Evolutionary conservation across 2,329 filamentous ascomycete genomes (phyloP), one percentile per base, ranked within the genome.

Genomic region (Lecanicillium sp.): DNA sequence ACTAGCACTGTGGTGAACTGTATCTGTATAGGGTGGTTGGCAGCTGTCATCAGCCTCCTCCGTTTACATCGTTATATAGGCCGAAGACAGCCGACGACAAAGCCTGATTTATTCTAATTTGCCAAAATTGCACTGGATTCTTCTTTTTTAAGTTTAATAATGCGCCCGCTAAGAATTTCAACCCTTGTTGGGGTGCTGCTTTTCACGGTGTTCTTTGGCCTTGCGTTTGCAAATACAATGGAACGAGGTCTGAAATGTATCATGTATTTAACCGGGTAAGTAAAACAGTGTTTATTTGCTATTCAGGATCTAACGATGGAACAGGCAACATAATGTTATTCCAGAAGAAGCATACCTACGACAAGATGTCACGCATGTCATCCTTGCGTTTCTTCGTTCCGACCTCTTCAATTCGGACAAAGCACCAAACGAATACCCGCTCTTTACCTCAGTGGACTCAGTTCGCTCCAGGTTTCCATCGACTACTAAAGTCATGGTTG

Each of bases 401-500:
- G 59, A 63, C 9, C 45, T 57, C 14, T 78, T 80, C 59, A 75
- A 75, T 43, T 52, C 59, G 4, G 59, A 58, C 2, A 32, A 57
- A 9, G 43, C 51, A 0, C 56, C 59, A 1, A 45, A 53, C 4
- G 40, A 51, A 4, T 77, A 70, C 59, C 67, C 71, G 1, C 55
- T 80, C 5, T 79, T 78, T 48, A 72, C 67, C 4, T 65, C 64
- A 2, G 63, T 80, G 3, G 50, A 55, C 3, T 53, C 64, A 11
- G 63, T 70, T 12, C 71, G 76, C 4, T 42, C 51, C 14, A 59
- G 65, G 38, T 77, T 80, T 43, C 57, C 58, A 6, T 43, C 58
- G 0, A 64, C 64, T 18, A 78, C 79, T 15, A 79, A 82, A 47
- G 58, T 87, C 16, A 71, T 82, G 62, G 68, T 87, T 28, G 81